phyloP scores from a whole-genome alignment of 2,329 filamentous ascomycete species.

The Alternaria viburni region DNA sequence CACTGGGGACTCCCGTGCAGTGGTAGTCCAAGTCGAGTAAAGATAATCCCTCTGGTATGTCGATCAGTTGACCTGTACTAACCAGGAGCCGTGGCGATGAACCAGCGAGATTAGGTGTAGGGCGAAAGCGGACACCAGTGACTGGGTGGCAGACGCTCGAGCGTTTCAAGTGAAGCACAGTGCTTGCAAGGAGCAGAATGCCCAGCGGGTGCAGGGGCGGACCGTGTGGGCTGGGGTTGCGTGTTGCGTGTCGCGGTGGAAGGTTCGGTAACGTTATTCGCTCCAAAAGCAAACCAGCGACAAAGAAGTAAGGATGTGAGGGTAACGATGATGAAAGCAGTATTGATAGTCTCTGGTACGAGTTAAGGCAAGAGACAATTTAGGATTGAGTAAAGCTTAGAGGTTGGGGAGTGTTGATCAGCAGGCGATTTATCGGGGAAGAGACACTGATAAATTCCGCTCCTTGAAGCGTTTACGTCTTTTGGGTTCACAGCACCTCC shows the following conservation, averaged over 20 bases:
- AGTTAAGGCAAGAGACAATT: constrained; percentile 31
- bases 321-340: constrained; percentile 35
- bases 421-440: constrained; percentile 40
- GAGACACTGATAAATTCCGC: constrained; percentile 43
- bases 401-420: constrained; percentile 42
- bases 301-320: constrained; percentile 47
- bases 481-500: constrained; percentile 42
- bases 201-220: constrained; percentile 37
- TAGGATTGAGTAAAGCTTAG: constrained; percentile 39
- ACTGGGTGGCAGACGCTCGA: constrained; percentile 44
- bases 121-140: constrained; percentile 36
- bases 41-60: constrained; percentile 46
- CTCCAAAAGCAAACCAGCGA: constrained; percentile 30
- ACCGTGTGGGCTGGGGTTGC: constrained; percentile 29
- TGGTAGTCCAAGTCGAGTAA: constrained; percentile 42
- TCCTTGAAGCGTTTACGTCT: constrained; percentile 39
- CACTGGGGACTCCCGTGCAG: constrained; percentile 43
- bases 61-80: constrained; percentile 47
- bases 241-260: constrained; percentile 35
- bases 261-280: constrained; percentile 34
- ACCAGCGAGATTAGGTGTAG: constrained; percentile 45
- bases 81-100: constrained; percentile 45
- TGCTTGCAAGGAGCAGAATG: constrained; percentile 40
- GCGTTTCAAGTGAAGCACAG: constrained; percentile 47
- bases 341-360: constrained; percentile 37